A percentile compares a stretch with the other conserved stretches of the same genome.
Evolutionary conservation across 2,329 filamentous ascomycete genomes (phyloP).

Genomic region (Madurella fahalii): DNA sequence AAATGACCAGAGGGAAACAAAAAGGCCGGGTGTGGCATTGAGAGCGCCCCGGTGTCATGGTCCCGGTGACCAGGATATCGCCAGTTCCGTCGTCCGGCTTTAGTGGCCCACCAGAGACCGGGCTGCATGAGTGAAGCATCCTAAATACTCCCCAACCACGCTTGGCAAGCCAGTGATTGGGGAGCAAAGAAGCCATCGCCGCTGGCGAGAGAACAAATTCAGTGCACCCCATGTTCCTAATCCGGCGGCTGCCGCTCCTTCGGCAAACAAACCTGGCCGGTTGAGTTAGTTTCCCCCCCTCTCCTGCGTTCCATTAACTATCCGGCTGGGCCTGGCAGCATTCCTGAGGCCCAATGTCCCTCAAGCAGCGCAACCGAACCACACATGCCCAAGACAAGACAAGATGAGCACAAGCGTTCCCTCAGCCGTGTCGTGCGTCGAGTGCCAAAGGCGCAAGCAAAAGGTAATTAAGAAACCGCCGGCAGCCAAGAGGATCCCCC

Average conservation of each 20-base stretch:
- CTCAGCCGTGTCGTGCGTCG: conserved; percentile 35
- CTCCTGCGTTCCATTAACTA: too few relatives aligned
- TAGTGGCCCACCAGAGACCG: not conserved
- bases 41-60: not conserved
- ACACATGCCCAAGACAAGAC: not conserved
- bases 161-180: conserved; percentile 12
- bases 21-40: not conserved
- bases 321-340: too few relatives aligned
- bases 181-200: not conserved
- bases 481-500: too few relatives aligned
- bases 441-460: conserved; percentile 49
- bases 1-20: too few relatives aligned
- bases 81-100: not conserved
- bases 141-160: not conserved
- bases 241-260: too few relatives aligned
- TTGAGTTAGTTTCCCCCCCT: too few relatives aligned
- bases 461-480: conserved; percentile 32
- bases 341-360: not conserved
- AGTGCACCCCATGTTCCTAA: too few relatives aligned
- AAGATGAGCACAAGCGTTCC: conserved; percentile 8
- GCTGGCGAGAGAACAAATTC: conserved; percentile 1
- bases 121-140: not conserved
- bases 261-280: too few relatives aligned
- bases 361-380: not conserved
- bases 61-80: not conserved